Percentiles rank a stretch among this genome's conserved stretches.
Conservation (phyloP, 2,329 filamentous ascomycete species). For the Pestalotiopsis fici region DNA sequence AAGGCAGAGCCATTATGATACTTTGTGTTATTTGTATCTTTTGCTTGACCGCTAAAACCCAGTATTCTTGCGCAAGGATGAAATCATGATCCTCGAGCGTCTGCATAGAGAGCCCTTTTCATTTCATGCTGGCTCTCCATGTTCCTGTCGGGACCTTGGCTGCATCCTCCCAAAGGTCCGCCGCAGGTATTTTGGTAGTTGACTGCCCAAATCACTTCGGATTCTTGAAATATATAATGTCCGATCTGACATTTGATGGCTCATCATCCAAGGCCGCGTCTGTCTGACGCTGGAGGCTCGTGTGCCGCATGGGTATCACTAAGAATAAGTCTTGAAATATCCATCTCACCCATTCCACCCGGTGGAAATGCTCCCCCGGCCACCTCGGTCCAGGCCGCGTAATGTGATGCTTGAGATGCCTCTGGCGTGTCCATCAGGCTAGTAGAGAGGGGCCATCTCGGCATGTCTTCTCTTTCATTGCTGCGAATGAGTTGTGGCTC, state of each 20-base stretch:
- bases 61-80: too few relatives aligned
- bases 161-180: too few relatives aligned
- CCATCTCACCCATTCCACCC: slow-evolving; percentile 57
- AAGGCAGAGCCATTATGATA: too few relatives aligned
- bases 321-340: slow-evolving; percentile 60
- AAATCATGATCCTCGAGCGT: too few relatives aligned
- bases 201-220: background rate
- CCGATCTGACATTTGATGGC: background rate
- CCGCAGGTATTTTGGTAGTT: too few relatives aligned
- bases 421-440: slow-evolving; percentile 31
- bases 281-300: slow-evolving; percentile 23
- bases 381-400: slow-evolving; percentile 47
- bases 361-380: slow-evolving; percentile 36
- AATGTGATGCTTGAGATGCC: slow-evolving; percentile 31
- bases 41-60: too few relatives aligned
- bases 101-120: too few relatives aligned
- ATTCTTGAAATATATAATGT: background rate
- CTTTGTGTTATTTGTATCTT: too few relatives aligned
- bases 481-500: slow-evolving; percentile 40
- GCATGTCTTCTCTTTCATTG: slow-evolving; percentile 48
- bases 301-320: slow-evolving; percentile 44
- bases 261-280: slow-evolving; percentile 29
- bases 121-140: too few relatives aligned
- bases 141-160: too few relatives aligned
- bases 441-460: slow-evolving; percentile 41